Base-by-base conservation (phyloP, 768 basidiomycete genomes). In the Suillus paluster region DNA sequence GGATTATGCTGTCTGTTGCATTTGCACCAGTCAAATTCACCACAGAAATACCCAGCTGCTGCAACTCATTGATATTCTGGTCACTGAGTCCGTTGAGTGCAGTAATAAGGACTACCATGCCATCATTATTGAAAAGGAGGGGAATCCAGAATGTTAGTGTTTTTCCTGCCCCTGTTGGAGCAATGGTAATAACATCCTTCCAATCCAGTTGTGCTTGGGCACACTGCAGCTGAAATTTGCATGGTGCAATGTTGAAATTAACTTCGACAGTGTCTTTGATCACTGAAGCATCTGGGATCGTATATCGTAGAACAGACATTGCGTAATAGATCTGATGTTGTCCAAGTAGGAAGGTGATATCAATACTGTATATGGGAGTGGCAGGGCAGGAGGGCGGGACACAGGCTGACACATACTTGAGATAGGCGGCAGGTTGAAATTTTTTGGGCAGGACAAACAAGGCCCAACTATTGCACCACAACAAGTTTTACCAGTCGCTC, bases 91-190 rank as follows among this genome's bases (percentile, higher is more conserved):
- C 23, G 10, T 41, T 57, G 33, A 57, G 39, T 4, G 38, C 19
- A 1, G 56, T 57, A 33, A 57, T 39, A 4, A 41, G n/a, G 39
- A 57, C 4, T 17, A 57, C 15, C 0, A 57, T 41, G 9, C 19
- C 19, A 11, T 57, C 1, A 5, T 45, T 5, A 45, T 45, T 45
- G 21, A 45, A 45, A 0, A 45, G 44, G 1, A 64, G 25, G 2
- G 63, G 63, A 9, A 64, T 56, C 63, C 63, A 65, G 57, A 65
- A 64, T 11, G 46, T 50, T 27, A 63, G 30, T 1, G 58, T 63
- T 56, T 64, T 65, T 0, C 63, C 57, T 1, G 50, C 44, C 0
- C 63, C 63, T 10, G 63, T 64, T 11, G 60, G 58, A 23, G 65
- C 48, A 60, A 66, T 49, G 15, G 65, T 64, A 12, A 66, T 38